phyloP scores from a whole-genome alignment of 306 rosid genomes.

The Aeschynomene evenia region DNA sequence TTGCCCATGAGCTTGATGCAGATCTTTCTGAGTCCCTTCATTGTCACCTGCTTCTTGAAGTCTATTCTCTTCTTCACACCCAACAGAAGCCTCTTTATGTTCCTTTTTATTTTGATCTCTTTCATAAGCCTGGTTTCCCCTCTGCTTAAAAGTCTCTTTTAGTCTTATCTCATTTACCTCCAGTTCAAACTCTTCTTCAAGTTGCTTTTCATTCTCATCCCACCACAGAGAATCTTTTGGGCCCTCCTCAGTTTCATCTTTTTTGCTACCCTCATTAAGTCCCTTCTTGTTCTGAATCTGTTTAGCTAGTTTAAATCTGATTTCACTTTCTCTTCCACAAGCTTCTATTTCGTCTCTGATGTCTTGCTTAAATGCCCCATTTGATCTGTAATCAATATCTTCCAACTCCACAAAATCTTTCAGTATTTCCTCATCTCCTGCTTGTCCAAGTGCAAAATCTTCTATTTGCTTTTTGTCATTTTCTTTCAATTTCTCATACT shows the following conservation, averaged over 20 bases:
- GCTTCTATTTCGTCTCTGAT: slow-evolving; percentile 3
- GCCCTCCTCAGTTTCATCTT: slow-evolving; percentile 40
- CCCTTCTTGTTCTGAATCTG: slow-evolving; percentile 33
- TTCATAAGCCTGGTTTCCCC: slow-evolving; percentile 24
- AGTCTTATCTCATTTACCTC: slow-evolving; percentile 42
- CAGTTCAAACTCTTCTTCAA: slow-evolving; percentile 35
- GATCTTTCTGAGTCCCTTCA: not conserved
- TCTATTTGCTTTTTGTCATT: slow-evolving; percentile 30
- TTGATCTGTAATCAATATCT: slow-evolving; percentile 30
- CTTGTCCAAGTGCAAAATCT: slow-evolving; percentile 29
- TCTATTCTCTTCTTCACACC: slow-evolving; percentile 37
- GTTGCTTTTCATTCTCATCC: slow-evolving; percentile 45
- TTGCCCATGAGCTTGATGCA: slow-evolving; percentile 32
- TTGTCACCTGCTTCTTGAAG: slow-evolving; percentile 22
- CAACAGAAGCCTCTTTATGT: slow-evolving; percentile 26
- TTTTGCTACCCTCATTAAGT: slow-evolving; percentile 40
- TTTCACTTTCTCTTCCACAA: slow-evolving; percentile 35
- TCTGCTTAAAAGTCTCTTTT: slow-evolving; percentile 22
- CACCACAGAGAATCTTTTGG: slow-evolving; percentile 35
- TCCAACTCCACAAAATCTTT: slow-evolving; percentile 36
- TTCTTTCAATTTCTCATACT: slow-evolving; percentile 34
- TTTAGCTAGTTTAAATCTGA: slow-evolving; percentile 34
- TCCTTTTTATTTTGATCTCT: slow-evolving; percentile 38
- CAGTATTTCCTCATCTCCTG: slow-evolving; percentile 32
- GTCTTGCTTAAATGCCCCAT: slow-evolving; percentile 25